These are phyloP conservation scores for Penicillium sp. DNA, from an alignment of 2,329 filamentous ascomycete species.

Conservation along the genomic window DNA sequence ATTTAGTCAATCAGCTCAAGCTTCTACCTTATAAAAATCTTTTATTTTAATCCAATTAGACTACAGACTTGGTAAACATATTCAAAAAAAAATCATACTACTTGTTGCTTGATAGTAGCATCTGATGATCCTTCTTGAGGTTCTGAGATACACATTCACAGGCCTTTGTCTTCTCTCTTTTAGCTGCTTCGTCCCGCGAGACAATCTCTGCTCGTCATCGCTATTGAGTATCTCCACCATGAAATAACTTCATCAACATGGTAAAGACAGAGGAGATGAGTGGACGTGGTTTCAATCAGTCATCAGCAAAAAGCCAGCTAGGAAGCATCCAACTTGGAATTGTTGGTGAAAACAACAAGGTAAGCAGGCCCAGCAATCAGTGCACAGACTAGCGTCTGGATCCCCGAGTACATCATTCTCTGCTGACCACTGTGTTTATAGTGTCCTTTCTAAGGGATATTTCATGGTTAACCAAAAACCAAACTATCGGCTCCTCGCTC, in stretches of 20 bases:
- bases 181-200: neutral
- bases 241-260: neutral
- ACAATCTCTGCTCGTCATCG: neutral
- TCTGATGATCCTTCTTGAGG: neutral
- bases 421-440: neutral
- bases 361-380: neutral
- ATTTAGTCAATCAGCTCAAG: no score
- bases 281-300: neutral
- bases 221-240: neutral
- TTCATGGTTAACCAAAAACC: no score
- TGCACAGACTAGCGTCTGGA: no score
- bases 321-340: neutral
- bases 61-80: neutral
- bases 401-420: neutral
- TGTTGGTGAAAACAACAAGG: neutral
- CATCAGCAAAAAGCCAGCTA: no score
- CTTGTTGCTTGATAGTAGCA: neutral
- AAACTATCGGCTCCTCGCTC: no score
- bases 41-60: no score
- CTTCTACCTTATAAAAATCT: neutral
- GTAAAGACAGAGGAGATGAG: neutral
- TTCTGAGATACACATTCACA: neutral
- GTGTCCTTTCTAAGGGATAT: neutral
- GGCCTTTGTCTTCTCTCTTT: neutral
- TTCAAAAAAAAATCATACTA: neutral